Base-by-base conservation (phyloP, 192 early-diverging fungal species). In the Rhizoclosmatium sp. region DNA sequence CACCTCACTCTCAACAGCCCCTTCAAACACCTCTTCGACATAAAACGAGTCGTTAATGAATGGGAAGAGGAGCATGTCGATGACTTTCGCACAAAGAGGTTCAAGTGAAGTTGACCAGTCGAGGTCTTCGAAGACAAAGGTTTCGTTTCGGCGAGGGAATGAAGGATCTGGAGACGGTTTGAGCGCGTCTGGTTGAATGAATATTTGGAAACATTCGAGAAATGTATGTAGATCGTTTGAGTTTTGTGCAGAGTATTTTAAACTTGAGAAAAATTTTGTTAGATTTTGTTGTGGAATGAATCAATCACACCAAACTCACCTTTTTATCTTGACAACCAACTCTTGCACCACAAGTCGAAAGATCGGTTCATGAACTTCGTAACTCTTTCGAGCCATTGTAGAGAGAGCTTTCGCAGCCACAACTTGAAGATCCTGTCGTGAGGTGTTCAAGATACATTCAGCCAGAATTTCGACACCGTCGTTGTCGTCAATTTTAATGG, bases 371-470 rank as follows among this genome's bases (percentile, higher is more conserved):
- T 65, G 79, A 5, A 71, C 47, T 42, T 69, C 78, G 4, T 40
- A 21, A 14, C 77, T 76, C 65, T 80, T 82, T 21, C 81, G 54
- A 12, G 73, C 65, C 46, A 87, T 78, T 12, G 85, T 82, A 47
- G 45, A 40, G 14, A 87, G 61, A 1, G 84, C 75, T 64, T 87
- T 87, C 14, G 83, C 69, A 19, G 81, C 65, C 3, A 85, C 86
- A 19, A 66, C 86, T 71, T 81, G 77, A n/a, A 84, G 54, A 60
- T 79, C 84, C 48, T 86, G 83, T 47, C 70, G 56, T 19, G 56
- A 59, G 23, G 67, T 72, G 46, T 82, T 48, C 3, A 85, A 39
- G 31, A 82, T 47, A 58, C 80, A 47, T 5, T 67, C 59, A 7
- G 77, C 56, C 3, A 85, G 61, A 56, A 68, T 45, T 56, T 82